Conservation (phyloP, 169 alveolate species). For the Cryptosporidium sp. region DNA sequence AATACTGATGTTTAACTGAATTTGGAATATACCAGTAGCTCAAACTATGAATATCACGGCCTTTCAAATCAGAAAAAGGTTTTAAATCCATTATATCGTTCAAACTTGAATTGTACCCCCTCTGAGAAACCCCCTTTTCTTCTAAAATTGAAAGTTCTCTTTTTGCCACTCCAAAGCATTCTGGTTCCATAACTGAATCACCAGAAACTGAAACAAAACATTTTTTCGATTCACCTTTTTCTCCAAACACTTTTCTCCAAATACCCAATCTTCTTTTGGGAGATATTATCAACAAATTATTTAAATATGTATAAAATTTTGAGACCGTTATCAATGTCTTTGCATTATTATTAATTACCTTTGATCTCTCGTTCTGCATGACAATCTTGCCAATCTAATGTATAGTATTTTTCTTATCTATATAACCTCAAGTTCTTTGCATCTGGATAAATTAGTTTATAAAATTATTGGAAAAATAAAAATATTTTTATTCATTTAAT, state of each 20-base stretch:
- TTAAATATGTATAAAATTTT: slow-evolving; percentile 30
- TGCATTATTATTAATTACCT: not conserved
- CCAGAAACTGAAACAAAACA: slow-evolving; percentile 50
- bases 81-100: slow-evolving; percentile 19
- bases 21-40: slow-evolving; percentile 62
- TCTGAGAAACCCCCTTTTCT: slow-evolving; percentile 17
- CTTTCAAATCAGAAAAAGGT: slow-evolving; percentile 23
- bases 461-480: not conserved
- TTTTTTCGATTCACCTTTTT: slow-evolving; percentile 23
- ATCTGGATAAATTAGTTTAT: not conserved
- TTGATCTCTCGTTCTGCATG: not conserved
- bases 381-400: not conserved
- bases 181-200: slow-evolving; percentile 58
- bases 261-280: slow-evolving; percentile 66
- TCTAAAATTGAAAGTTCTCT: slow-evolving; percentile 26
- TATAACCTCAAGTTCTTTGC: not conserved
- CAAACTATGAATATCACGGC: slow-evolving; percentile 26
- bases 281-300: slow-evolving; percentile 21
- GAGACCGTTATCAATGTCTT: slow-evolving; percentile 4
- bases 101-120: slow-evolving; percentile 53
- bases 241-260: slow-evolving; percentile 56
- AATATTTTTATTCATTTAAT: not conserved
- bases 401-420: not conserved
- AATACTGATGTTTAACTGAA: slow-evolving; percentile 34
- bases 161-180: slow-evolving; percentile 64